Conservation (phyloP, 352 stramenopile genomes). For the Globisporangium lucens region DNA sequence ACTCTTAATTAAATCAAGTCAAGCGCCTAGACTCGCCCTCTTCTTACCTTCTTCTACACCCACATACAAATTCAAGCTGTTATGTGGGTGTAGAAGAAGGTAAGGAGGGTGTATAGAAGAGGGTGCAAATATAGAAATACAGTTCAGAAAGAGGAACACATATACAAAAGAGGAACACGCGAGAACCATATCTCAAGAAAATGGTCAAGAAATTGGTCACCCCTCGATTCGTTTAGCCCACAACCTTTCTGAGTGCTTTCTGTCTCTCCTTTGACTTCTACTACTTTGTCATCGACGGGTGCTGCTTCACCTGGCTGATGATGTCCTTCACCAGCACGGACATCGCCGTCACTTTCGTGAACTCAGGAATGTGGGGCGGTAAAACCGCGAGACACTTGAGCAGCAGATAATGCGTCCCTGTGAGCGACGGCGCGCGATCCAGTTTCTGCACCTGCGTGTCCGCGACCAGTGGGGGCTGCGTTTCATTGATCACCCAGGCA, state of each 20-base stretch:
- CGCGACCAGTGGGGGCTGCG: conserved; percentile 45
- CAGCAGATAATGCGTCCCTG: conserved; percentile 67
- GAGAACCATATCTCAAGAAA: too few species aligned
- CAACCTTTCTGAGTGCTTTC: background rate
- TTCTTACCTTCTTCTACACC: too few species aligned
- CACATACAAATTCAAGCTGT: too few species aligned
- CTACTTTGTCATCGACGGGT: conserved; percentile 19
- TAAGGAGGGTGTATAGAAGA: background rate
- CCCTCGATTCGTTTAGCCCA: background rate
- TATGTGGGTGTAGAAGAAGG: background rate
- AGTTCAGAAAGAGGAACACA: background rate
- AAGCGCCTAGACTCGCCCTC: too few species aligned
- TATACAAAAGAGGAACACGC: background rate
- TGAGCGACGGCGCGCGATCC: conserved; percentile 71
- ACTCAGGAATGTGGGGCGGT: conserved; percentile 41
- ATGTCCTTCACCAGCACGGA: conserved; percentile 81
- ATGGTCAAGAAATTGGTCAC: background rate
- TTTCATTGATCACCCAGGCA: conserved; percentile 63
- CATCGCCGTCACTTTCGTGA: conserved; percentile 73
- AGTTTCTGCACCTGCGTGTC: conserved; percentile 63
- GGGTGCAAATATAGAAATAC: background rate
- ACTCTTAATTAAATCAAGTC: too few species aligned
- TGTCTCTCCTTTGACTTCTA: background rate
- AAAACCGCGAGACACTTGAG: conserved; percentile 61
- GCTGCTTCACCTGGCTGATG: conserved; percentile 63